Conservation (phyloP, 441 rosid genomes). For the Eugenia klotzschiana region DNA sequence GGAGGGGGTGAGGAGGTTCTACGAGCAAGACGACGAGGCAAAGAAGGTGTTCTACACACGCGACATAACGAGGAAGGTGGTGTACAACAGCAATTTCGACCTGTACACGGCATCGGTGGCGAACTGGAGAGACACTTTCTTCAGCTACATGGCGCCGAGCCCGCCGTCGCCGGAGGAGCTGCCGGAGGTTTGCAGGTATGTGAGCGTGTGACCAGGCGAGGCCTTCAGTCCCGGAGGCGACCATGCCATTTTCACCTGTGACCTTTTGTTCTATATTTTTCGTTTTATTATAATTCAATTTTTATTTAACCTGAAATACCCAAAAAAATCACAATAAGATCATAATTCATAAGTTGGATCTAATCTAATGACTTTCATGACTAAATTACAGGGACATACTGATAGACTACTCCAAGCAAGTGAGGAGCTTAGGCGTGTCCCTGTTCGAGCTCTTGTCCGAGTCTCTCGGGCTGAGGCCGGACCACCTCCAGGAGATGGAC, state of each 20-base stretch:
- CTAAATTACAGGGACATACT: conserved; percentile 8
- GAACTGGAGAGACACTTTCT: conserved; percentile 36
- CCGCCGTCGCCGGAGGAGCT: conserved; percentile 24
- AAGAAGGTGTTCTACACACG: conserved; percentile 20
- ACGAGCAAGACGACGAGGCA: conserved; percentile 22
- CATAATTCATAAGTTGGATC: not conserved
- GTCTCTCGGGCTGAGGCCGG: conserved; percentile 14
- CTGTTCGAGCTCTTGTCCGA: conserved; percentile 16
- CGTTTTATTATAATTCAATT: not conserved
- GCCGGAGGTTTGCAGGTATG: conserved; percentile 32
- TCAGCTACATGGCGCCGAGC: conserved; percentile 20
- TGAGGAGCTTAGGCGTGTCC: not conserved
- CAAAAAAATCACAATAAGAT: not conserved
- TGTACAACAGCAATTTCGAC: conserved; percentile 27
- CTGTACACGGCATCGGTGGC: conserved; percentile 18
- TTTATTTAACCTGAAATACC: not conserved
- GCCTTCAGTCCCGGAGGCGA: not conserved
- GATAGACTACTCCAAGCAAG: conserved; percentile 10
- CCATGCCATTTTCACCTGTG: not conserved
- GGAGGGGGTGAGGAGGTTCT: not conserved
- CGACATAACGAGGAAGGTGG: conserved; percentile 10
- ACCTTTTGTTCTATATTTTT: not conserved
- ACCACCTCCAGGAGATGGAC: conserved; percentile 14
- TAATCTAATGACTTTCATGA: not conserved
- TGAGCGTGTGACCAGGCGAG: not conserved